Evolutionary conservation across 306 rosid genomes (phyloP).

Genomic region (Vigna radiata): DNA sequence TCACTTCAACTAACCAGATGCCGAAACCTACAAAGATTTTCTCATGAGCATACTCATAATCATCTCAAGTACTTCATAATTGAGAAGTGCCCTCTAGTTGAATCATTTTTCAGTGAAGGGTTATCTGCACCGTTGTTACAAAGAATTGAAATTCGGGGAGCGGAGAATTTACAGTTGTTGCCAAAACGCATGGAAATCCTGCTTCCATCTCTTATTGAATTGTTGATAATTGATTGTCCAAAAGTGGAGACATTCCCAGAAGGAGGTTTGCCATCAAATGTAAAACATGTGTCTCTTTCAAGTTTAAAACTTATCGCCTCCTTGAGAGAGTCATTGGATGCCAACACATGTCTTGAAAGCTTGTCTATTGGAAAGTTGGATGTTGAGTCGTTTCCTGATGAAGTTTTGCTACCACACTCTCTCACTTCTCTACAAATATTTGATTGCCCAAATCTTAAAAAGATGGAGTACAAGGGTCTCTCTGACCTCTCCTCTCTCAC

Average conservation of each 20-base stretch:
- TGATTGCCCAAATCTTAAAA: not conserved
- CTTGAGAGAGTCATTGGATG: not conserved
- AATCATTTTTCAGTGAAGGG: not conserved
- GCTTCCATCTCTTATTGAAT: not conserved
- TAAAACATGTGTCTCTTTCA: not conserved
- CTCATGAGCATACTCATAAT: not conserved
- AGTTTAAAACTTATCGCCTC: not conserved
- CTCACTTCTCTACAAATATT: not conserved
- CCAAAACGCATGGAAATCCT: not conserved
- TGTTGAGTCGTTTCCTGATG: not conserved
- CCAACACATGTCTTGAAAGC: not conserved
- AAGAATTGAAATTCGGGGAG: fast-evolving
- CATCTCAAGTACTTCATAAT: not conserved
- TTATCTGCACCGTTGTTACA: not conserved
- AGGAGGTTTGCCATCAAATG: not conserved
- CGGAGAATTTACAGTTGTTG: not conserved
- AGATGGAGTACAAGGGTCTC: not conserved
- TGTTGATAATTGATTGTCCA: not conserved
- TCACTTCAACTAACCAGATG: not conserved
- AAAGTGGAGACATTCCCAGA: not conserved
- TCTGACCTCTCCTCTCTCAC: not conserved
- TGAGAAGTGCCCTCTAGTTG: not conserved
- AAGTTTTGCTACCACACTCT: not conserved
- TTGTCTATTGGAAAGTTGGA: not conserved
- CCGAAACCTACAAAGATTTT: not conserved